phyloP scores from a whole-genome alignment of 2,329 filamentous ascomycete species.

The Camptophora hylomeconis region DNA sequence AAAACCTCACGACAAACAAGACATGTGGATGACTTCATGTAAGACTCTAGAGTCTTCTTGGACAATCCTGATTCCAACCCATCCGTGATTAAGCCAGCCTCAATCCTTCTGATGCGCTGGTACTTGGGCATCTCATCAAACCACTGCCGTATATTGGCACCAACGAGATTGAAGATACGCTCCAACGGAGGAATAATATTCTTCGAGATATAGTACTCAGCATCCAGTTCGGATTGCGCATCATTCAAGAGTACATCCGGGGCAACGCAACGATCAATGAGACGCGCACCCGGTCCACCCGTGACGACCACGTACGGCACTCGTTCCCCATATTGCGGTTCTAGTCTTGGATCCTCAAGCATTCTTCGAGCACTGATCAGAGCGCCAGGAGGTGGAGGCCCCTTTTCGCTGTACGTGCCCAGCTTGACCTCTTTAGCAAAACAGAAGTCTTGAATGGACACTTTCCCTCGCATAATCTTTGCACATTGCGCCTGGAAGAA shows the following conservation, averaged over 20 bases:
- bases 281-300: conserved; percentile 69
- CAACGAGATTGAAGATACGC: conserved; percentile 91
- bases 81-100: conserved; percentile 23
- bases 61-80: conserved; percentile 18
- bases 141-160: conserved; percentile 81
- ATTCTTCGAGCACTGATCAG: conserved; percentile 77
- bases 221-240: conserved; percentile 68
- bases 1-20: conserved; percentile 58
- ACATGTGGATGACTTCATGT: conserved; percentile 71
- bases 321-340: conserved; percentile 89
- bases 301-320: conserved; percentile 89
- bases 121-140: conserved; percentile 95
- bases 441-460: conserved; percentile 91
- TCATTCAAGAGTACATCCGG: conserved; percentile 71
- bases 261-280: conserved; percentile 81
- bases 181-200: conserved; percentile 91
- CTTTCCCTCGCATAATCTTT: conserved; percentile 80
- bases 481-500: conserved; percentile 85
- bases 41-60: conserved; percentile 79
- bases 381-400: conserved; percentile 71
- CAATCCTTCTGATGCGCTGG: conserved; percentile 57
- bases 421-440: conserved; percentile 87
- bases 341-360: conserved; percentile 70
- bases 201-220: conserved; percentile 94
- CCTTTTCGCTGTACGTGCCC: conserved; percentile 73